These are phyloP conservation scores for Xylaria hypoxylon DNA, from an alignment of 2,329 filamentous ascomycete species.

Conservation along the genomic window DNA sequence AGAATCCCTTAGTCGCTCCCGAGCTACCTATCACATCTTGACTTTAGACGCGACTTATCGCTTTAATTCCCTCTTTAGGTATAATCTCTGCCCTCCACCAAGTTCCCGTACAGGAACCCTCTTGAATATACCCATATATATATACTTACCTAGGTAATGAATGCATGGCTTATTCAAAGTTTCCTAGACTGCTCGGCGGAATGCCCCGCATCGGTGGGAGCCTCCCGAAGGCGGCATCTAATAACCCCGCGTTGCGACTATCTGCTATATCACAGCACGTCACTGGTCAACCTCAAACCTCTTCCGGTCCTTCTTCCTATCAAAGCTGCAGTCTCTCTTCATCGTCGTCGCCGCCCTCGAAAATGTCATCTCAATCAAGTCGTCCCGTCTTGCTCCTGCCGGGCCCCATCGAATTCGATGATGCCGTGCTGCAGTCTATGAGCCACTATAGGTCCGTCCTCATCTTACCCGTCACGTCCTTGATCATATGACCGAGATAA, in stretches of 20 bases:
- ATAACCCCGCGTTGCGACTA: conserved; percentile 50
- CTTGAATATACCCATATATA: neutral
- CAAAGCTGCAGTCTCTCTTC: conserved; percentile 50
- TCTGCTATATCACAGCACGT: conserved; percentile 49
- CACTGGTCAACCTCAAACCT: conserved; percentile 40
- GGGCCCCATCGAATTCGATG: conserved; percentile 97
- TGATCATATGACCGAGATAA: conserved; percentile 11
- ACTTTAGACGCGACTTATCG: conserved; percentile 3
- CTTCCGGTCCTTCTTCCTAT: conserved; percentile 41
- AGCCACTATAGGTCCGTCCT: conserved; percentile 83
- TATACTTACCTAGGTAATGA: neutral
- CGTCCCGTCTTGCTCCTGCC: conserved; percentile 89
- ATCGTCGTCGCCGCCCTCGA: conserved; percentile 47
- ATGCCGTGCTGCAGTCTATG: conserved; percentile 96
- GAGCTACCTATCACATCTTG: conserved; percentile 35
- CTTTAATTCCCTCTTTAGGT: conserved; percentile 31
- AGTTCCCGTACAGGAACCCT: conserved; percentile 3
- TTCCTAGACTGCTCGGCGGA: conserved; percentile 46
- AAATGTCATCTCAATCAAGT: conserved; percentile 71
- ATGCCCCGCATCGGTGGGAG: conserved; percentile 46
- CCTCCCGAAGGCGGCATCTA: conserved; percentile 38
- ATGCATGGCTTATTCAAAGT: conserved; percentile 44
- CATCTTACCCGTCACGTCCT: neutral
- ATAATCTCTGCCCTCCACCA: conserved; percentile 26
- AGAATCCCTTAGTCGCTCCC: conserved; percentile 27